Conservation (phyloP, 768 basidiomycete genomes). For the Amyloporia xantha region DNA sequence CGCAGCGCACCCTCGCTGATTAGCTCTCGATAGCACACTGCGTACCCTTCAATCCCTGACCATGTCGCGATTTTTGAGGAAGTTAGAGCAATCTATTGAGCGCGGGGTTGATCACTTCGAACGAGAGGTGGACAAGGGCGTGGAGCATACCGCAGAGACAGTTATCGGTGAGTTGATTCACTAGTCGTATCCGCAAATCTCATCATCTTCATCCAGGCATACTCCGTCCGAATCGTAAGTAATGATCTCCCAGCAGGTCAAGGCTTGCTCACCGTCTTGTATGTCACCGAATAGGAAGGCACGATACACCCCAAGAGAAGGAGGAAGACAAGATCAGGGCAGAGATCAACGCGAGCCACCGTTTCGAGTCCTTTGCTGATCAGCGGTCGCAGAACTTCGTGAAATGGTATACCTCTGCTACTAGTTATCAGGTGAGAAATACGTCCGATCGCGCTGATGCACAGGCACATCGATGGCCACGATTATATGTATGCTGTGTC, state of each 20-base stretch:
- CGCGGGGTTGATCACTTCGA: not conserved
- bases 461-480: slow-evolving; percentile 87
- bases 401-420: slow-evolving; percentile 57
- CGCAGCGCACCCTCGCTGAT: too few relatives aligned
- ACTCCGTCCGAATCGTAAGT: slow-evolving; percentile 3
- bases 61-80: slow-evolving; percentile 1
- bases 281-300: slow-evolving; percentile 50
- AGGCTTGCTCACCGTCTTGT: too few relatives aligned
- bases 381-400: slow-evolving; percentile 64
- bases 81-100: not conserved
- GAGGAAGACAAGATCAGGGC: slow-evolving; percentile 63
- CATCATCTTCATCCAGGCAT: not conserved
- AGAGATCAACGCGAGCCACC: slow-evolving; percentile 71
- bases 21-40: too few relatives aligned
- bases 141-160: not conserved
- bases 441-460: not conserved
- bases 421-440: slow-evolving; percentile 3
- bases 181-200: not conserved
- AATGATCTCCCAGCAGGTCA: not conserved
- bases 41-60: too few relatives aligned
- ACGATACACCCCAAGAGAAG: slow-evolving; percentile 72
- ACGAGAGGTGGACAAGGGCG: not conserved
- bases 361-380: slow-evolving; percentile 80
- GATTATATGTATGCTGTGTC: slow-evolving; percentile 96
- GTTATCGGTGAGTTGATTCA: not conserved